These are phyloP conservation scores for Cytospora leucostoma DNA, from an alignment of 2,329 filamentous ascomycete genomes.

Conservation along the genomic window DNA sequence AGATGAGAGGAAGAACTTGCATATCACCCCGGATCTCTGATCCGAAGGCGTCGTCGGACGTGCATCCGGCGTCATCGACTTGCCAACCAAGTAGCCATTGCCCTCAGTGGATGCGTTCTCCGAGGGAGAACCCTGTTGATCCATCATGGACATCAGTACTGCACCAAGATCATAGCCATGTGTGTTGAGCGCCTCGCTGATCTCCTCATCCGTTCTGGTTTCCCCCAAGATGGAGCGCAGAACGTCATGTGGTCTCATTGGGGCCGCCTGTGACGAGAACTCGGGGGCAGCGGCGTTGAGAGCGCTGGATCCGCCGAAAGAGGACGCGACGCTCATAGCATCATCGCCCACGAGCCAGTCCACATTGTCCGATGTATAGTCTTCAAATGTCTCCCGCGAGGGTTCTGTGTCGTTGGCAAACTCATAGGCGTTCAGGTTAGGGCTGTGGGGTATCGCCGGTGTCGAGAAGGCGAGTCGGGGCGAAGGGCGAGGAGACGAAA, in stretches of 20 bases:
- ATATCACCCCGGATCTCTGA: constrained; percentile 84
- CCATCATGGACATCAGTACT: constrained; percentile 87
- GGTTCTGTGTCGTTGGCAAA: constrained; percentile 82
- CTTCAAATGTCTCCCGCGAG: constrained; percentile 82
- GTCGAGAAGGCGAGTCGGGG: constrained; percentile 88
- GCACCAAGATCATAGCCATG: constrained; percentile 94
- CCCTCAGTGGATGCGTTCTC: constrained; percentile 42
- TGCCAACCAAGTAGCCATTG: constrained; percentile 75
- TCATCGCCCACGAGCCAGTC: constrained; percentile 96
- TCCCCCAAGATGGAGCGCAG: constrained; percentile 91
- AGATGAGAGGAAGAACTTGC: constrained; percentile 94
- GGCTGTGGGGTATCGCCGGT: constrained; percentile 89
- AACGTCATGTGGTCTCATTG: constrained; percentile 99
- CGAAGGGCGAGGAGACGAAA: constrained; percentile 90
- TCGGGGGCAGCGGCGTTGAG: constrained; percentile 82
- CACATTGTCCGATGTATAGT: constrained; percentile 90
- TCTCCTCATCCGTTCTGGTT: constrained; percentile 87
- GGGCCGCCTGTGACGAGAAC: constrained; percentile 70
- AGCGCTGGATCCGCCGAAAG: constrained; percentile 65
- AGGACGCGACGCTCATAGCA: constrained; percentile 77
- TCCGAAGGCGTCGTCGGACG: constrained; percentile 76
- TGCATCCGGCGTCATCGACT: constrained; percentile 77
- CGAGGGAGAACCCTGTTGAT: constrained; percentile 52
- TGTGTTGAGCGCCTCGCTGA: constrained; percentile 83
- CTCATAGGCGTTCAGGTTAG: constrained; percentile 91